Evolutionary conservation across 2,329 filamentous ascomycete genomes (phyloP), one percentile per base, ranked within the genome.

Genomic region (Colletotrichum tamarilloi): DNA sequence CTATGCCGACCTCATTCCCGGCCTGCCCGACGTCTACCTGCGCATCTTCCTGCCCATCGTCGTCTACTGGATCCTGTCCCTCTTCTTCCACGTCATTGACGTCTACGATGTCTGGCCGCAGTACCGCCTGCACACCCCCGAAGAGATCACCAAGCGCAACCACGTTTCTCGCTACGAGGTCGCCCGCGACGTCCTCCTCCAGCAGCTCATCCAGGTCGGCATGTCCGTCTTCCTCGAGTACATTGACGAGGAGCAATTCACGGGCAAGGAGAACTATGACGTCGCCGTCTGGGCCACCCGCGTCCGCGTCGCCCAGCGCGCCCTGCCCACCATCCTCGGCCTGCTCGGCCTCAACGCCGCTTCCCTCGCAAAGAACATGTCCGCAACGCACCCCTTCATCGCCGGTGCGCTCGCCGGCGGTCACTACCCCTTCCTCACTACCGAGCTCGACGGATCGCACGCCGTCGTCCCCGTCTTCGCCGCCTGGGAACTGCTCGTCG

Each of bases 91-190:
- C 86, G 80, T 92, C 77, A 92, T 98, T 79, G 97, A 99, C 84
- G 87, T 92, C 72, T 92, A 92, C 84, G 94, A 98, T 82, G 85
- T 96, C 49, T 97, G 96, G 82, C 92, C 95, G 22, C 91, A 97
- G 79, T 98, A 98, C 84, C 93, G 97, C 75, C 88, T 99, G 55
- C 97, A 99, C 84, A 98, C 97, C 0, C 97, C 97, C 16, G 95
- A 95, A 65, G 96, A 98, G 83, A 93, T 98, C 75, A 82, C 92
- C 46, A 94, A 94, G 82, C 91, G 95, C 78, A 98, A 98, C 83
- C 94, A 94, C 79, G 96, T 95, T 66, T 90, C 93, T 59, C 91
- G 95, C 75, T 94, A 90, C 84, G 93, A 98, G 79, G 95, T 98
- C 4, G 91, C 96, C 75, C 92, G 94, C 81, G 96, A 98, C 86